Base-by-base conservation (phyloP, 1,284 basidiomycete species). In the Amylostereum areolatum region DNA sequence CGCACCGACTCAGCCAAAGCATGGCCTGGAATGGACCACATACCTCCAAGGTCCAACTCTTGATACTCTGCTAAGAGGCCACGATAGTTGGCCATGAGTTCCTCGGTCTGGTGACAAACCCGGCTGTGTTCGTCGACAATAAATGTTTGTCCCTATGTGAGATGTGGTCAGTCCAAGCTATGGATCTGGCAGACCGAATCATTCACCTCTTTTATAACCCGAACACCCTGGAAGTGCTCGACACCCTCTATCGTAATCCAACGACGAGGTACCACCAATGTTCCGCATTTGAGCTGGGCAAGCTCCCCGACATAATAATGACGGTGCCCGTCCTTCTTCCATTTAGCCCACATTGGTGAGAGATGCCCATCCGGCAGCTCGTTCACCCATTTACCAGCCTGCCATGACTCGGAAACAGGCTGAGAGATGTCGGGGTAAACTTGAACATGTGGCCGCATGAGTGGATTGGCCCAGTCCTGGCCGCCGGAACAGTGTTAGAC, bases 391-490 rank as follows among this genome's bases (percentile, higher is more conserved):
- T 69, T 68, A 6, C 55, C 56, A 0, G 56, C 67, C 9, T 71
- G 64, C 52, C 55, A 65, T 4, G 56, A 52, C 52, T 72, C 67
- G 1, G 58, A 59, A 1, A 69, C 48, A 1, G 48, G 31, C 3
- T 36, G 41, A 6, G 54, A 51, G 1, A 65, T 48, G 36, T 69
- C 65, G 3, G 65, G 65, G 52, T 68, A 68, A 0, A 64, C 31
- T 11, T 60, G 55, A 1, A 72, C 59, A 31, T 60, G 52, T 28
- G 56, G 49, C 0, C 61, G 55, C 0, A 69, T 62, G 4, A 63
- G 41, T 0, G 68, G 67, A 54, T 71, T 70, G 10, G 62, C 57
- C 55, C 60, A 70, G 44, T 70, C 66, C 68, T 70, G 47, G 5
- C 18, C 34, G 43, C 41, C 27, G 31, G 24, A 43, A 8, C 8